Base-by-base conservation (phyloP, 768 basidiomycete species). In the Cystofilobasidium bisporidii region DNA sequence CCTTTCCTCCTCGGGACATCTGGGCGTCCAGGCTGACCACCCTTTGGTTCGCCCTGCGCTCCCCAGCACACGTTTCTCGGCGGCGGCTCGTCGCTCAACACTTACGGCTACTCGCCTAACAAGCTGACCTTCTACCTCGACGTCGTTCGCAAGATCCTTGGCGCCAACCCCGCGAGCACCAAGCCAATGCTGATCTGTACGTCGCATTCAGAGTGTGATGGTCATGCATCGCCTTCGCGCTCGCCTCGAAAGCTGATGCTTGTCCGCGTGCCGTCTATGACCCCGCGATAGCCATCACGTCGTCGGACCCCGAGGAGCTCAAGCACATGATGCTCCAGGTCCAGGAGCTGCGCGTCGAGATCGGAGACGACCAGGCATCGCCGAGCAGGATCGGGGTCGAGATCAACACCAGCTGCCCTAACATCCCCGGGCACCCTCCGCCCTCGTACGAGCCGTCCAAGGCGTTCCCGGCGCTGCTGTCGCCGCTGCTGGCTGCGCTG, bases 51-150 rank as follows among this genome's bases (percentile, higher is more conserved):
- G 45, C 56, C 45, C 18, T 9, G n/a, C 33, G 4, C 48, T 24
- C 15, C 12, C 3, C 4, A 65, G 58, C 65, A 66, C 33, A 33
- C 65, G 4, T 66, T 66, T 38, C 53, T 62, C 53, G 24, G 26
- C 33, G 33, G 47, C 18, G 58, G 48, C 28, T 81, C 87, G n/a
- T 85, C 89, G 20, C 73, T 89, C 69, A 92, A 92, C 75, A 87
- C 86, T 0, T 92, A 88, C 76, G 90, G 90, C 28, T 93, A 91
- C 77, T 91, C 88, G 11, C 90, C 89, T 0, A 81, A 86, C 72
- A 83, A 87, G 8, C 81, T 92, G 50, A 72, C 79, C n/a, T 71
- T 74, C 28, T 92, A 91, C 77, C 74, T 89, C 53, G 76, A 74
- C 60, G 88, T 86, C 86, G 78, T 89, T 56, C 74, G 76, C 22